phyloP scores from a whole-genome alignment of 495 filamentous ascomycete species.

The Tuber melanosporum region DNA sequence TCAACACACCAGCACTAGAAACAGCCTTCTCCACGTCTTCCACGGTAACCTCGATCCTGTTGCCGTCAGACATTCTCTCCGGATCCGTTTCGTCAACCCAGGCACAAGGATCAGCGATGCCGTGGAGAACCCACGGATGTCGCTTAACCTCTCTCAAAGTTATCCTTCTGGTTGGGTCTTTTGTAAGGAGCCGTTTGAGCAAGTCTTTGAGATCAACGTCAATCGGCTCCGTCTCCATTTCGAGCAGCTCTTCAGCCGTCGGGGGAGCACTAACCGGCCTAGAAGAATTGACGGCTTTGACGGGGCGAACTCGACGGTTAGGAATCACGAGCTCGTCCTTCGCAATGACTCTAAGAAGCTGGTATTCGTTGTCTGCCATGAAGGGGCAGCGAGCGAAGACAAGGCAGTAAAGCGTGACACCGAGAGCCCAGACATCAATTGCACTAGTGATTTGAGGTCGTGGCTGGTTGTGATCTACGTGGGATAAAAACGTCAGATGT shows the following conservation, averaged over 20 bases:
- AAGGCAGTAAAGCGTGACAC: conserved; percentile 91
- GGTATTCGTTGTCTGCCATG: conserved; percentile 80
- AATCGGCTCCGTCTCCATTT: conserved; percentile 77
- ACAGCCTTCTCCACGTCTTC: conserved; percentile 86
- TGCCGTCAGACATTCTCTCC: conserved; percentile 67
- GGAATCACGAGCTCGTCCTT: conserved; percentile 88
- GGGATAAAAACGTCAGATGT: conserved; percentile 45
- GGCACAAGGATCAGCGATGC: conserved; percentile 61
- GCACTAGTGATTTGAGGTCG: conserved; percentile 55
- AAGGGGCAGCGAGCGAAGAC: conserved; percentile 91
- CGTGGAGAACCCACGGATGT: conserved; percentile 89
- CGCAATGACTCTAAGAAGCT: conserved; percentile 81
- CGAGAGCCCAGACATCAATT: conserved; percentile 96
- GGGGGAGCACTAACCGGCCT: conserved; percentile 40
- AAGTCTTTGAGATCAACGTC: conserved; percentile 76
- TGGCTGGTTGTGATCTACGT: conserved; percentile 43
- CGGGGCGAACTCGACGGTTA: conserved; percentile 57
- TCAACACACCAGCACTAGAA: conserved; percentile 76
- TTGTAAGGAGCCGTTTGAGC: conserved; percentile 71
- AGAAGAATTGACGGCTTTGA: conserved; percentile 43
- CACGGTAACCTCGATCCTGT: conserved; percentile 86
- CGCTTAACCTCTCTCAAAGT: conserved; percentile 87
- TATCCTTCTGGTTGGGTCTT: conserved; percentile 83
- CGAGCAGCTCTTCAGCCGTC: conserved; percentile 50
- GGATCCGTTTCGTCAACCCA: conserved; percentile 97